Percentiles rank a stretch among this genome's conserved stretches.
Evolutionary conservation across 129 eudicot species (phyloP).

Genomic region (Helianthus tuberosus): DNA sequence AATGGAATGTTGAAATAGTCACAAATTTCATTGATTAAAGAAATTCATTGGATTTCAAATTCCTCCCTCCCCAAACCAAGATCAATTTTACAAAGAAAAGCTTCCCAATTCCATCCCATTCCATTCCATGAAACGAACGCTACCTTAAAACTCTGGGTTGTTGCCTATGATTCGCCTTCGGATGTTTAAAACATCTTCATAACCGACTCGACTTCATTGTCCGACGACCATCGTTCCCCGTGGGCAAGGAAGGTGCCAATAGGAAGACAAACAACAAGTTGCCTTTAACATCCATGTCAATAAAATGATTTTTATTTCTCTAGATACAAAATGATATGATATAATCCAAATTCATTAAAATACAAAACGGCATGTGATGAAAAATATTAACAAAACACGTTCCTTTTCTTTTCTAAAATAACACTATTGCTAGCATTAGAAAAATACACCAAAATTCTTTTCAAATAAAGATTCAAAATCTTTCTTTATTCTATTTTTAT

Average conservation of each 20-base stretch:
- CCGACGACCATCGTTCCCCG: neutral
- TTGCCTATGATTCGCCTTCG: neutral
- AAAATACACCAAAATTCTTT: neutral
- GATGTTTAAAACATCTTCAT: neutral
- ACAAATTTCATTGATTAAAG: no score
- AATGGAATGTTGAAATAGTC: no score
- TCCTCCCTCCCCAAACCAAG: no score
- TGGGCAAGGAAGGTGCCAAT: neutral
- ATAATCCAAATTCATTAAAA: conserved; percentile 37
- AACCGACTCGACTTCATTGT: neutral
- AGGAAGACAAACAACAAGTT: neutral
- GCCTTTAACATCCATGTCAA: neutral
- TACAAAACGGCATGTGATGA: conserved; percentile 40
- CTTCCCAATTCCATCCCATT: no score
- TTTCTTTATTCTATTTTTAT: no score
- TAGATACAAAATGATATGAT: conserved; percentile 19
- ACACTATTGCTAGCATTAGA: conserved; percentile 8
- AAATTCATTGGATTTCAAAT: no score
- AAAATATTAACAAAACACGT: conserved; percentile 4
- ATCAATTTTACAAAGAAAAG: no score
- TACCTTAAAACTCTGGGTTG: neutral
- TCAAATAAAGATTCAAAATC: neutral
- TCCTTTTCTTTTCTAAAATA: neutral
- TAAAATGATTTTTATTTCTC: neutral
- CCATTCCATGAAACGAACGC: no score